phyloP scores from a whole-genome alignment of 75 land plant species.

The Sequoiadendron giganteum region DNA sequence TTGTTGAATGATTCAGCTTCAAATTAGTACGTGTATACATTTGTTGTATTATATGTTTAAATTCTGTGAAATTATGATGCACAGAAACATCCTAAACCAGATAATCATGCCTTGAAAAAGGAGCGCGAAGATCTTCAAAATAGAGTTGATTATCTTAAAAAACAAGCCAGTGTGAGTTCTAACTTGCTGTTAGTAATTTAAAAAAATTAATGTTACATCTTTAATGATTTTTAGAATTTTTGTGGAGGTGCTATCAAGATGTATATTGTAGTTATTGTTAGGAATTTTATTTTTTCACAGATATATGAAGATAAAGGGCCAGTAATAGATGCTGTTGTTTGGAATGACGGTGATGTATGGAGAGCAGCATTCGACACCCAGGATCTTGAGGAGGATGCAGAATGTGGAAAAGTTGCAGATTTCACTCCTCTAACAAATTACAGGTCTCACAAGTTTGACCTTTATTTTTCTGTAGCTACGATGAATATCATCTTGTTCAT shows the following conservation, averaged over 20 bases:
- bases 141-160: conserved; percentile 73
- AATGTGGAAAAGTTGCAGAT: conserved; percentile 76
- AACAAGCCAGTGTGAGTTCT: conserved; percentile 63
- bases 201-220: background rate
- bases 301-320: conserved; percentile 97
- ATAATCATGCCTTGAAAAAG: conserved; percentile 59
- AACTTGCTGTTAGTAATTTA: background rate
- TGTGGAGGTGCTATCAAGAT: background rate
- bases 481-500: background rate
- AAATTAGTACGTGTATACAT: background rate
- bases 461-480: background rate
- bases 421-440: conserved; percentile 90
- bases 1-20: background rate
- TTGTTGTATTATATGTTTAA: background rate
- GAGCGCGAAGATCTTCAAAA: conserved; percentile 86
- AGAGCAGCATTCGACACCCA: conserved; percentile 97
- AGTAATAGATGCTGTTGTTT: conserved; percentile 95
- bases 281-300: conserved; percentile 36
- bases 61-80: background rate
- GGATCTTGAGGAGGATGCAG: conserved; percentile 71
- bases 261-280: background rate
- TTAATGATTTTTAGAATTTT: background rate
- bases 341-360: conserved; percentile 98
- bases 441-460: conserved; percentile 39
- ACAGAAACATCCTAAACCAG: conserved; percentile 79